These are phyloP conservation scores for Lumnitzera littorea DNA, from an alignment of 345 rosid genomes.

Conservation along the genomic window DNA sequence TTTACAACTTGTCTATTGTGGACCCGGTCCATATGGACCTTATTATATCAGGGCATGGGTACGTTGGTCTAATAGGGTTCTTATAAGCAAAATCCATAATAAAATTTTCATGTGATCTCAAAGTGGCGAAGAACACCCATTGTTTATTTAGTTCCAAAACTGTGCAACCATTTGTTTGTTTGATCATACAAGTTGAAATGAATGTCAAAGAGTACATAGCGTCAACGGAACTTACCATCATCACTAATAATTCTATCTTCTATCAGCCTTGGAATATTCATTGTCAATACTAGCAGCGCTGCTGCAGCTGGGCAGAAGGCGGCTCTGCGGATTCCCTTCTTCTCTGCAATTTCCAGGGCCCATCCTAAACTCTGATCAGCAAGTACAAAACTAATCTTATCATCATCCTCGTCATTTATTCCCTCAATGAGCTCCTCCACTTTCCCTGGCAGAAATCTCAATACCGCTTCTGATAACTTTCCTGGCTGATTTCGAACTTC, in stretches of 20 bases:
- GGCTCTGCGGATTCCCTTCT: conserved; percentile 4
- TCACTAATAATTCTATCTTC: conserved; percentile 10
- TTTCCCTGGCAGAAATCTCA: neutral
- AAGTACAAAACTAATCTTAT: neutral
- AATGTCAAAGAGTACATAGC: too few species aligned
- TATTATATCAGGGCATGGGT: too few species aligned
- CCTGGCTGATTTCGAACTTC: neutral
- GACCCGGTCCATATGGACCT: neutral
- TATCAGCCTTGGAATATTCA: conserved; percentile 4
- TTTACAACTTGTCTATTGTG: neutral
- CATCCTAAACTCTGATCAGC: conserved; percentile 13
- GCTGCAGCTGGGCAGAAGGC: conserved; percentile 3
- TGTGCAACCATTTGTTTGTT: too few species aligned
- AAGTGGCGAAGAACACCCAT: too few species aligned
- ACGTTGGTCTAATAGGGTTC: too few species aligned
- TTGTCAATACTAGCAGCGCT: neutral
- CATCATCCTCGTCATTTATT: neutral
- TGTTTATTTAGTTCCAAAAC: too few species aligned
- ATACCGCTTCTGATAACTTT: neutral
- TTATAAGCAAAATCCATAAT: neutral
- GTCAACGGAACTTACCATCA: conserved; percentile 1
- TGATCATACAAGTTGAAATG: too few species aligned
- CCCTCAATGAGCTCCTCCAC: neutral
- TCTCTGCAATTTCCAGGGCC: conserved; percentile 4
- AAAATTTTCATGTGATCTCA: too few species aligned